Evolutionary conservation across 2,329 filamentous ascomycete species (phyloP).

Genomic region (Exophiala calicioides): DNA sequence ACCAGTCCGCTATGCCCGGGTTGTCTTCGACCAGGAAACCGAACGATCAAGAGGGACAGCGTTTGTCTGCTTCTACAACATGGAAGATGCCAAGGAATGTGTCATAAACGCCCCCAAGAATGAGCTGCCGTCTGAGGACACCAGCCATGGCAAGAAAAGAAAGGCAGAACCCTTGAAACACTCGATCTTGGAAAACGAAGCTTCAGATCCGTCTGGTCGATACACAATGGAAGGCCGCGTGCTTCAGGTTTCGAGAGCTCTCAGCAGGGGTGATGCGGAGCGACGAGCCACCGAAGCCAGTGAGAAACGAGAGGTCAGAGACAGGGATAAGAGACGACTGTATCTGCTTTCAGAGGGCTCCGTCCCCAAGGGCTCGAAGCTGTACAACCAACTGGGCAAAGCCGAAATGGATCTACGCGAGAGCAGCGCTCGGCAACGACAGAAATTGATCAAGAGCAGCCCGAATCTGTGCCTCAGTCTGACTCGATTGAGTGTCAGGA

Average conservation of each 20-base stretch:
- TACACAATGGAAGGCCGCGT: slow-evolving; percentile 92
- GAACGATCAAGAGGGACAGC: slow-evolving; percentile 88
- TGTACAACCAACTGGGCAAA: slow-evolving; percentile 74
- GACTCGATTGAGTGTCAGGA: slow-evolving; percentile 86
- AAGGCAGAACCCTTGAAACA: slow-evolving; percentile 59
- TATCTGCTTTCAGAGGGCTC: slow-evolving; percentile 87
- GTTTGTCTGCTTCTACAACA: slow-evolving; percentile 88
- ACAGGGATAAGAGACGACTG: slow-evolving; percentile 86
- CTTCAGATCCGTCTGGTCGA: slow-evolving; percentile 73
- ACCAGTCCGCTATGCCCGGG: slow-evolving; percentile 81
- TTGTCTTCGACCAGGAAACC: slow-evolving; percentile 83
- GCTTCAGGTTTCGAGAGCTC: slow-evolving; percentile 79
- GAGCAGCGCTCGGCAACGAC: slow-evolving; percentile 80
- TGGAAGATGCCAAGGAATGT: slow-evolving; percentile 73
- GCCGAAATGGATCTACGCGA: slow-evolving; percentile 86
- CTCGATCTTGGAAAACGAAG: slow-evolving; percentile 86
- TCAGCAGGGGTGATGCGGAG: slow-evolving; percentile 77
- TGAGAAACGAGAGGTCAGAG: slow-evolving; percentile 59
- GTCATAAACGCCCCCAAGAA: slow-evolving; percentile 70
- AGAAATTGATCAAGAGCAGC: slow-evolving; percentile 87
- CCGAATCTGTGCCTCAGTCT: slow-evolving; percentile 85
- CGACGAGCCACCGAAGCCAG: slow-evolving; percentile 71
- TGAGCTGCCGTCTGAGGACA: slow-evolving; percentile 45
- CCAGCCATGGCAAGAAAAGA: slow-evolving; percentile 41
- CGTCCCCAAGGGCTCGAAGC: slow-evolving; percentile 72